Evolutionary conservation across 768 basidiomycete genomes (phyloP).

Genomic region (Pleurotus djamor): DNA sequence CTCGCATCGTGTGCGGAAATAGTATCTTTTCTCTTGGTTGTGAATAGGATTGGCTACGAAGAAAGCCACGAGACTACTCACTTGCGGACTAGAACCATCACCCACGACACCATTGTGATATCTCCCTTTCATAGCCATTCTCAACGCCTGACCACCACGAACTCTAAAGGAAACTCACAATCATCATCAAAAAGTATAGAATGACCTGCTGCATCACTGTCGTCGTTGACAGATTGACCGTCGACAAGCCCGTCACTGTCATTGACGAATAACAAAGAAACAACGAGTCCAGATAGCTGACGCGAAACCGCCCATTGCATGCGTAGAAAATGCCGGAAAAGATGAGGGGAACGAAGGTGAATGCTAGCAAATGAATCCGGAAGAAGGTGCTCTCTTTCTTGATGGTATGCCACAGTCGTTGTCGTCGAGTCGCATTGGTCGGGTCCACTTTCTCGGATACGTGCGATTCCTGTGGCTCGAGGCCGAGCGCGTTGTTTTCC

Average conservation of each 20-base stretch:
- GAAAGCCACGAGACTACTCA: slow-evolving; percentile 16
- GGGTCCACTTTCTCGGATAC: background rate
- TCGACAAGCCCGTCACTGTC: slow-evolving; percentile 47
- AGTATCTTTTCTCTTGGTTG: slow-evolving; percentile 26
- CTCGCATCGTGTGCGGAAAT: slow-evolving; percentile 41
- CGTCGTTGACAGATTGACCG: slow-evolving; percentile 47
- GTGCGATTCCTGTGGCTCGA: background rate
- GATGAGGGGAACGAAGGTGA: slow-evolving; percentile 57
- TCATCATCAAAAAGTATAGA: slow-evolving; percentile 51
- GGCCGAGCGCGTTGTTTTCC: background rate
- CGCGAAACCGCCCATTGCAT: slow-evolving; percentile 49
- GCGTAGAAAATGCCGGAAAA: slow-evolving; percentile 65
- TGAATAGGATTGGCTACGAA: background rate
- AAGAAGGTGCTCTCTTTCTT: slow-evolving; percentile 44
- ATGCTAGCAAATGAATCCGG: slow-evolving; percentile 45
- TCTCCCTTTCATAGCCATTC: slow-evolving; percentile 30
- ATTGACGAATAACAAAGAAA: slow-evolving; percentile 63
- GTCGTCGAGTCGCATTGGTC: background rate
- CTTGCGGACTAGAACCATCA: slow-evolving; percentile 67
- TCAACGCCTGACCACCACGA: background rate
- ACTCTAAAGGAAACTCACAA: slow-evolving; percentile 24
- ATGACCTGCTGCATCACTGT: slow-evolving; percentile 49
- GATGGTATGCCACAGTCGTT: background rate
- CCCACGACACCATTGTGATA: slow-evolving; percentile 54
- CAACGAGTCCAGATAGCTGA: slow-evolving; percentile 53